phyloP scores from a whole-genome alignment of 306 rosid genomes.

The Psophocarpus tetragonolobus region DNA sequence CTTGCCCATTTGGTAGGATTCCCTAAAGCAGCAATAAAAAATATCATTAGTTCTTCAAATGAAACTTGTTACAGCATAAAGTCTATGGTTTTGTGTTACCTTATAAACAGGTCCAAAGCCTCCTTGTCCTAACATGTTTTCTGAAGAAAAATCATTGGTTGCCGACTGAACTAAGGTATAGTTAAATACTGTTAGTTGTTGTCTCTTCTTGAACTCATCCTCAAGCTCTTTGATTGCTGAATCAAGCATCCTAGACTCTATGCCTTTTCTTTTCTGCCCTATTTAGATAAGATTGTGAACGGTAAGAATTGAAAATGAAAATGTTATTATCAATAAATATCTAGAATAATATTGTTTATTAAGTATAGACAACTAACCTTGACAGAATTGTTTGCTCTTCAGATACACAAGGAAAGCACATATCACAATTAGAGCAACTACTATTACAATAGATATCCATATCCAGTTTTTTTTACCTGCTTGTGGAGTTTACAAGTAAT shows the following conservation, averaged over 20 bases:
- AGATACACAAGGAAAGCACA: background rate
- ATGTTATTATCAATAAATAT: background rate
- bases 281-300: background rate
- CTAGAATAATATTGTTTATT: background rate
- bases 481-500: background rate
- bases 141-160: background rate
- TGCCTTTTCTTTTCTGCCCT: background rate
- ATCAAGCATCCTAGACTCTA: background rate
- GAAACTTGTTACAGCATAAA: background rate
- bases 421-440: background rate
- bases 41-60: background rate
- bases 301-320: background rate
- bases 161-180: background rate
- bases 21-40: background rate
- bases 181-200: background rate
- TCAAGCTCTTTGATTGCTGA: background rate
- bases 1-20: background rate
- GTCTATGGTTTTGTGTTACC: background rate
- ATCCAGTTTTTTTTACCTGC: background rate
- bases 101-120: background rate
- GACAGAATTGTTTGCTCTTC: background rate
- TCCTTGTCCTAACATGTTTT: background rate
- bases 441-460: background rate
- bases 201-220: background rate
- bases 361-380: background rate